Percentiles rank a stretch among this genome's conserved stretches.
Conservation (phyloP, 805 yeast genomes). For the Candida loeiensis region DNA sequence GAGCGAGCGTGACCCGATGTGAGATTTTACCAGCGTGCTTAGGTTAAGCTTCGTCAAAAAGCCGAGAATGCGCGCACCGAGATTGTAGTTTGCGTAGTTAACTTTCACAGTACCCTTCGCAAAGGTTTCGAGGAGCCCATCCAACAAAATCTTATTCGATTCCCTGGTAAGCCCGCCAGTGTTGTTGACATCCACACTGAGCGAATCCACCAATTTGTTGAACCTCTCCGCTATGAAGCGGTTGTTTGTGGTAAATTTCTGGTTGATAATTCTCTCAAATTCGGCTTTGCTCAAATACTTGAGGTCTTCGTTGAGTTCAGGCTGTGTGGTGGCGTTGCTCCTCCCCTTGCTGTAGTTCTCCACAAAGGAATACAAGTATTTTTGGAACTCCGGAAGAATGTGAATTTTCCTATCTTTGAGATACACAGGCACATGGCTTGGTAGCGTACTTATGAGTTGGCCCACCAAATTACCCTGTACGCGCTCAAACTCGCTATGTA, state of each 20-base stretch:
- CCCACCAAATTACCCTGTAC: constrained; percentile 16
- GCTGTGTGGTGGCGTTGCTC: constrained; percentile 8
- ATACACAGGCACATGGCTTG: constrained; percentile 31
- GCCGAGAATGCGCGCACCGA: constrained; percentile 39
- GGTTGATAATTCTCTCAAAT: constrained; percentile 22
- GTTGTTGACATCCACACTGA: constrained; percentile 14
- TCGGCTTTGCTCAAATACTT: constrained; percentile 17
- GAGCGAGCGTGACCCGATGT: constrained; percentile 17
- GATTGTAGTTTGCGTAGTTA: constrained; percentile 38
- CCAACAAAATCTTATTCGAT: constrained; percentile 24
- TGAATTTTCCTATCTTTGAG: constrained; percentile 33
- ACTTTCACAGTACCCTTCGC: constrained; percentile 33
- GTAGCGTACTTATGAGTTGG: constrained; percentile 21
- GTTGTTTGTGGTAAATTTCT: constrained; percentile 22
- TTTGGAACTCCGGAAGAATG: constrained; percentile 37
- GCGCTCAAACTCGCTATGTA: constrained; percentile 13
- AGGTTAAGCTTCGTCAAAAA: constrained; percentile 25
- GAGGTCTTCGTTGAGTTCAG: neutral
- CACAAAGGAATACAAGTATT: constrained; percentile 30
- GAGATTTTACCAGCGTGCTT: constrained; percentile 14
- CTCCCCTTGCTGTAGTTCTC: constrained; percentile 19
- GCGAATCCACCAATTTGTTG: constrained; percentile 24
- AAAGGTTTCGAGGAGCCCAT: constrained; percentile 28
- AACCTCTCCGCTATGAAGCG: constrained; percentile 20
- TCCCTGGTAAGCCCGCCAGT: constrained; percentile 6